Base-by-base conservation (phyloP, 2,329 filamentous ascomycete genomes). In the Xylariaceae sp. region DNA sequence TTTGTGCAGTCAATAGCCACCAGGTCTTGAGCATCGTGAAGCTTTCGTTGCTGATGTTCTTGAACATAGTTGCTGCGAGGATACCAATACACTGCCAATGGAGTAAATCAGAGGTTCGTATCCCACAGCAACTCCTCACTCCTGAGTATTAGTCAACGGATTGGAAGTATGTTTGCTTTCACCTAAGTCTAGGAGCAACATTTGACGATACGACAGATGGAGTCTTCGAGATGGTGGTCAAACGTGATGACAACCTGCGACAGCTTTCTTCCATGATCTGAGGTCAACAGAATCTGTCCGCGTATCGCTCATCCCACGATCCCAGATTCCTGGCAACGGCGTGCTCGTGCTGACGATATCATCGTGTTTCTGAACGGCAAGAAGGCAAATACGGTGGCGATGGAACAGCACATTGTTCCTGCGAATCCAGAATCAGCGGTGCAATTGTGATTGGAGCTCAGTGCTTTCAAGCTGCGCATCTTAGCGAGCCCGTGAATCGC, bases 91-190 rank as follows among this genome's bases (percentile, higher is more conserved):
- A 66, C 12, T 70, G 69, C 44, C 60, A 63, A 18, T 68, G 60
- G 52, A 71, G 71, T 16, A 60, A 68, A 0, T 65, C 69, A 0
- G 71, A 73, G 46, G 47, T 63, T 46, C 68, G 62, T 3, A 53
- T 63, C 47, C 45, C 57, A 34, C 51, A 60, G 44, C 50, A 63
- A 49, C 31, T 61, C 17, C 17, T 62, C 38, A 42, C 57, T 3
- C 2, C 53, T n/a, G 59, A 51, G 38, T 45, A 60, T 10, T 54
- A 50, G 2, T 53, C 51, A 51, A 43, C 43, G 31, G 46, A 49
- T 39, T 73, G 71, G 71, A 53, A 58, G 1, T 72, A 71, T 31
- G 50, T 68, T 9, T 57, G 66, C 1, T 63, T 71, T 34, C 60
- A 71, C 48, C 67, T 66, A 2, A 51, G 51, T 3, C n/a, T 58